Conservation (phyloP, 2,329 filamentous ascomycete genomes). For the Mycosphaerella arachidis region DNA sequence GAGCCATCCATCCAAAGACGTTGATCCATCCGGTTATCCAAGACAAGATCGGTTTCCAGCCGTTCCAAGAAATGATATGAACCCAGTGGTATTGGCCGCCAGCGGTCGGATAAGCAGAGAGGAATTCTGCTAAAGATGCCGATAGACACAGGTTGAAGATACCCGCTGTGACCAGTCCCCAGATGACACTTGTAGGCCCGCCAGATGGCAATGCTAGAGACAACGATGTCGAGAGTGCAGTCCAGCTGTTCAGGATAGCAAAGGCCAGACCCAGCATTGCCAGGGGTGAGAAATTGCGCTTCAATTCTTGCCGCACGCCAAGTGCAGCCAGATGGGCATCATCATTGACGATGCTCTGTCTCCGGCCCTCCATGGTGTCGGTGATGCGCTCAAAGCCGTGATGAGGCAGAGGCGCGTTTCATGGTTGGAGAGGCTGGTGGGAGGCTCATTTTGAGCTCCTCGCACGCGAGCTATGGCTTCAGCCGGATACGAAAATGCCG, state of each 20-base stretch:
- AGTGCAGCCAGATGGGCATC: conserved; percentile 51
- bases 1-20: conserved; percentile 65
- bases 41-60: conserved; percentile 58
- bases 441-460: not conserved
- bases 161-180: conserved; percentile 57
- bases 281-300: conserved; percentile 54
- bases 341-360: conserved; percentile 34
- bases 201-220: conserved; percentile 64
- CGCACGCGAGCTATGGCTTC: not conserved
- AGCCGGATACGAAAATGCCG: not conserved
- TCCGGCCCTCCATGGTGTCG: not conserved
- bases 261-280: conserved; percentile 61
- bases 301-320: conserved; percentile 55
- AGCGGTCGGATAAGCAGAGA: conserved; percentile 51
- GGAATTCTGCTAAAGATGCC: conserved; percentile 64
- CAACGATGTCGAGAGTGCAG: conserved; percentile 55
- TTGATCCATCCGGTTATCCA: conserved; percentile 72
- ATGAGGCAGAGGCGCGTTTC: not conserved
- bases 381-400: not conserved
- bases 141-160: conserved; percentile 67
- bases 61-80: conserved; percentile 57
- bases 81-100: conserved; percentile 65
- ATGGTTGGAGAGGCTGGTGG: not conserved
- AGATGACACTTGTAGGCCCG: conserved; percentile 66
- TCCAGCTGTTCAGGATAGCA: conserved; percentile 62